A percentile compares a stretch with the other conserved stretches of the same genome.
phyloP scores from a whole-genome alignment of 306 rosid genomes.

The Quercus suber region DNA sequence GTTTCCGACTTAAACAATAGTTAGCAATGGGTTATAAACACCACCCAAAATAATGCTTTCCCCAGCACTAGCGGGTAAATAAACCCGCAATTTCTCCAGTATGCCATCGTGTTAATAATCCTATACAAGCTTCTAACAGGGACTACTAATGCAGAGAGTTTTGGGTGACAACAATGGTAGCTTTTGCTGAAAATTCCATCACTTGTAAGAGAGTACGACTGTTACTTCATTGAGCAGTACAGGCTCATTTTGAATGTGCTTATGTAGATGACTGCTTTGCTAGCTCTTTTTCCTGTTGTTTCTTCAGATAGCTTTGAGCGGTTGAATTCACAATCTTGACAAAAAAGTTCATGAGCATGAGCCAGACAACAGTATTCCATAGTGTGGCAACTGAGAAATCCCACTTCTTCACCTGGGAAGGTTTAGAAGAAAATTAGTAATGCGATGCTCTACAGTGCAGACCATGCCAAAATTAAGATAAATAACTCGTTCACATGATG shows the following conservation, averaged over 20 bases:
- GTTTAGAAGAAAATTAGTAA: conserved; percentile 1
- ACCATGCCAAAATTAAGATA: conserved; percentile 9
- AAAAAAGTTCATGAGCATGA: conserved; percentile 90
- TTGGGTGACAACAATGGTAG: conserved; percentile 26
- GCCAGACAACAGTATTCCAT: conserved; percentile 95
- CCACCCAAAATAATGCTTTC: conserved; percentile 53
- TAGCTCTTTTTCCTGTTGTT: conserved; percentile 63
- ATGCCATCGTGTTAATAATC: conserved; percentile 24
- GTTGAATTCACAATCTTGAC: conserved; percentile 87
- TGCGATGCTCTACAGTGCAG: conserved; percentile 4
- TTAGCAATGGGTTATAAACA: conserved; percentile 35
- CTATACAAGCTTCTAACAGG: conserved; percentile 46
- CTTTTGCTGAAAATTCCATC: conserved; percentile 29
- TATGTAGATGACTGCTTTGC: conserved; percentile 33
- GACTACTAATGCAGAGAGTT: conserved; percentile 12
- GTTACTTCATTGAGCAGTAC: conserved; percentile 23
- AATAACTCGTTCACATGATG: background rate
- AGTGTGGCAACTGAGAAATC: conserved; percentile 74
- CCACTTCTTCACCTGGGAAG: conserved; percentile 72
- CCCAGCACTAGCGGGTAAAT: conserved; percentile 25
- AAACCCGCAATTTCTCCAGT: conserved; percentile 32
- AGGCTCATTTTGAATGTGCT: conserved; percentile 12
- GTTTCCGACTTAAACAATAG: conserved; percentile 33
- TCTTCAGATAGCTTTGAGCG: conserved; percentile 74
- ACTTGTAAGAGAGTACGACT: conserved; percentile 18